Evolutionary conservation across 108 stramenopile genomes (phyloP).

Genomic region (Nitzschia putrida): DNA sequence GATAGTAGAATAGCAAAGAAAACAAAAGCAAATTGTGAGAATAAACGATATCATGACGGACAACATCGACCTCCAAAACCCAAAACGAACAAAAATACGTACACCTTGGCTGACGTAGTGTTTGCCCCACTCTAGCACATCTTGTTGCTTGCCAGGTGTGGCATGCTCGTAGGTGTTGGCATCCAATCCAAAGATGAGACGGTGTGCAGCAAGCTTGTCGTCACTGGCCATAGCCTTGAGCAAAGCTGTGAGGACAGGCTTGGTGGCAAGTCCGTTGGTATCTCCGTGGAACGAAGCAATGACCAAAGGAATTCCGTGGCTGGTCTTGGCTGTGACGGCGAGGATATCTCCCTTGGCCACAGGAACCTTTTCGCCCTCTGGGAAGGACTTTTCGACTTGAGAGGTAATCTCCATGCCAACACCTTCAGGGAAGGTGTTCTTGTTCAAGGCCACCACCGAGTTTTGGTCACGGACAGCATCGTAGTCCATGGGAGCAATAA

Average conservation of each 20-base stretch:
- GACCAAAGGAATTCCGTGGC: conserved; percentile 49
- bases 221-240: conserved; percentile 49
- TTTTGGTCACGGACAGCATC: conserved; percentile 86
- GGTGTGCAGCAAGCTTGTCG: conserved; percentile 29
- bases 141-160: conserved; percentile 73
- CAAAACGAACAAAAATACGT: background rate
- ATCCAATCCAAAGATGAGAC: conserved; percentile 87
- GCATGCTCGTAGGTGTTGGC: conserved; percentile 86
- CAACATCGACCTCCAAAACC: no score
- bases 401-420: conserved; percentile 58
- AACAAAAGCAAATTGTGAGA: conserved; percentile 9
- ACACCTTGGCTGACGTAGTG: conserved; percentile 39
- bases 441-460: conserved; percentile 75
- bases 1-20: background rate
- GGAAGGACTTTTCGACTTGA: conserved; percentile 50
- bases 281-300: conserved; percentile 88
- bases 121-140: conserved; percentile 71
- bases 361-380: conserved; percentile 60
- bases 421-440: conserved; percentile 59
- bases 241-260: conserved; percentile 72
- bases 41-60: background rate
- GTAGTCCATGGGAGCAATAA: conserved; percentile 49
- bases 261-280: conserved; percentile 88
- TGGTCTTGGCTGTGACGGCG: conserved; percentile 52
- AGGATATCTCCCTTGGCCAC: conserved; percentile 83